These are phyloP conservation scores for Zymoseptoria crescenta DNA, from an alignment of 2,329 filamentous ascomycete species.

Conservation along the genomic window DNA sequence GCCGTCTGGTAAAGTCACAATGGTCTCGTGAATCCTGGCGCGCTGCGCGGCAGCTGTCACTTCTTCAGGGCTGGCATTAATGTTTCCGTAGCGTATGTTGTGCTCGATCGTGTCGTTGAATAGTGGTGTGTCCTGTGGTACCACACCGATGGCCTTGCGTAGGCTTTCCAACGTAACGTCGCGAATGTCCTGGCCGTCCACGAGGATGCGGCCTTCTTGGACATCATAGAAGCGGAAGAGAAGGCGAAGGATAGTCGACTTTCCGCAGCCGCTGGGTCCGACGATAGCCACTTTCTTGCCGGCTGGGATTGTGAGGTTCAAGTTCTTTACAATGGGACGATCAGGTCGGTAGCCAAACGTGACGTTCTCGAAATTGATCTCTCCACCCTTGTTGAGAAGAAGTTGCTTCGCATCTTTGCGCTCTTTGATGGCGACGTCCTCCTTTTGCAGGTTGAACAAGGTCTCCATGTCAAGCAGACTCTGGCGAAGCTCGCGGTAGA, in stretches of 20 bases:
- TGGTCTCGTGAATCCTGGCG: conserved; percentile 77
- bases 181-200: conserved; percentile 88
- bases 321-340: conserved; percentile 75
- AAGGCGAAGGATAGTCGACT: conserved; percentile 83
- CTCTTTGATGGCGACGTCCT: conserved; percentile 82
- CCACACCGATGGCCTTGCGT: conserved; percentile 80
- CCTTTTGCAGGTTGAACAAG: conserved; percentile 92
- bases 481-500: conserved; percentile 91
- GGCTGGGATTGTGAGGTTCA: conserved; percentile 82
- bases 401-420: conserved; percentile 65
- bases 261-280: conserved; percentile 90
- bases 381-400: conserved; percentile 59
- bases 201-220: conserved; percentile 73
- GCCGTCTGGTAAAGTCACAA: conserved; percentile 72
- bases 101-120: conserved; percentile 96
- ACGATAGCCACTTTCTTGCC: conserved; percentile 95
- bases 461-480: conserved; percentile 98
- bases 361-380: conserved; percentile 92
- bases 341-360: conserved; percentile 86
- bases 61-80: conserved; percentile 64
- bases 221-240: conserved; percentile 94
- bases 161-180: conserved; percentile 75
- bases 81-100: conserved; percentile 87
- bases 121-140: conserved; percentile 91
- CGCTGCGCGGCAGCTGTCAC: conserved; percentile 71